phyloP scores from a whole-genome alignment of 1,284 basidiomycete genomes.

The Sanghuangporus sanghuang region DNA sequence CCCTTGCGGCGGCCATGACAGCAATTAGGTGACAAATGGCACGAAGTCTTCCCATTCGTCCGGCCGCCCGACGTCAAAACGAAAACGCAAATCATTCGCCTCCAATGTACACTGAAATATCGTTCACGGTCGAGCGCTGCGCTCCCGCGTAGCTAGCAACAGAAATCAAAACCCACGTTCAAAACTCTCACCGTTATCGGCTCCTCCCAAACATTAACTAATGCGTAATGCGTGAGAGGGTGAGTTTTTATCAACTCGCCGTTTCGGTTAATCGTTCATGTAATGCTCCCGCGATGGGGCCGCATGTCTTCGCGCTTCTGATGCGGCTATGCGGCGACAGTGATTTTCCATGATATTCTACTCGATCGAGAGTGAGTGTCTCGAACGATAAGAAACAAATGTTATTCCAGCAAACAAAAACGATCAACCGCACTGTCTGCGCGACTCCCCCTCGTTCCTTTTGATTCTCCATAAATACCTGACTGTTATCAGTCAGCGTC shows the following conservation, averaged over 20 bases:
- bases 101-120: too few species aligned
- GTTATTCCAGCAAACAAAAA: background rate
- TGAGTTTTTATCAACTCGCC: background rate
- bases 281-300: background rate
- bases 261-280: background rate
- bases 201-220: too few species aligned
- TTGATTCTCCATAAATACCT: background rate
- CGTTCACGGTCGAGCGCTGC: too few species aligned
- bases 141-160: too few species aligned
- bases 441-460: background rate
- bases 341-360: background rate
- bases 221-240: background rate
- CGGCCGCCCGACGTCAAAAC: too few species aligned
- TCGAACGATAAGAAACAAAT: background rate
- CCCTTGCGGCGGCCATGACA: too few species aligned
- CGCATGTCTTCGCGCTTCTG: background rate
- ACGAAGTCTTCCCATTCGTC: too few species aligned
- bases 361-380: background rate
- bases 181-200: too few species aligned
- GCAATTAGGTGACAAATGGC: too few species aligned
- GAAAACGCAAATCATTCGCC: too few species aligned
- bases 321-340: background rate
- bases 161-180: too few species aligned
- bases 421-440: background rate
- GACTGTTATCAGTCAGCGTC: background rate